Evolutionary conservation across 257 asterid genomes (phyloP), one percentile per base, ranked within the genome.

Genomic region (Linderniella brevidens): DNA sequence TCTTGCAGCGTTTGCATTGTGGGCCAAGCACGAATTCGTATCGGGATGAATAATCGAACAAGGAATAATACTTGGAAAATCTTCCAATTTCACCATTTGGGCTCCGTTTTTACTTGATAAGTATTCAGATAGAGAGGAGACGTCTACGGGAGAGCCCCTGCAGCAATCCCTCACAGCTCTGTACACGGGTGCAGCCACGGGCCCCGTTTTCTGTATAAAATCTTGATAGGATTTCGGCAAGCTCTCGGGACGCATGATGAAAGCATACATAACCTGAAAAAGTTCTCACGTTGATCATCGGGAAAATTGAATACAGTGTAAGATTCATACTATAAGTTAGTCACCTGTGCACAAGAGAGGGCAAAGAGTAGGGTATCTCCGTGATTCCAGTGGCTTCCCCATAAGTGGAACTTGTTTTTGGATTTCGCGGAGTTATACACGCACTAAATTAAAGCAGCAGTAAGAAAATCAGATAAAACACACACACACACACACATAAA

Each of bases 381-480:
- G 56, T 90, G 99, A 63, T 92, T 74, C 99, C 96, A 81, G 55
- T 82, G 94, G 53, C 94, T 90, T 70, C 96, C 99, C 96, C 93
- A 85, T 16, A 90, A 79, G 66, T 86, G 96, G 77, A 90, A 86
- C 62, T 78, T 82, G 78, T 90, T 90, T 64, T 90, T 90, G 55
- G 99, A 73, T 55, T 90, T 90, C 35, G 99, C 96, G 16, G 96
- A 90, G 68, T 90, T 90, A 65, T 90, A 90, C 37, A 96, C 92
- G 56, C 99, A 79, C 99, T 90, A 78, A 49, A 53, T 19, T 49
- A 48, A 49, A 0, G 53, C 52, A 40, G 49, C 53, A 56, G 59
- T 51, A 13, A 51, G 65, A 66, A 56, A 65, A 13, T 17, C 14
- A 13, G 10, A 15, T 44, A 55, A 51, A 14, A 7, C 15, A 47